Conservation (phyloP, 1,139 yeast genomes). For the Meyerozyma carpophila region DNA sequence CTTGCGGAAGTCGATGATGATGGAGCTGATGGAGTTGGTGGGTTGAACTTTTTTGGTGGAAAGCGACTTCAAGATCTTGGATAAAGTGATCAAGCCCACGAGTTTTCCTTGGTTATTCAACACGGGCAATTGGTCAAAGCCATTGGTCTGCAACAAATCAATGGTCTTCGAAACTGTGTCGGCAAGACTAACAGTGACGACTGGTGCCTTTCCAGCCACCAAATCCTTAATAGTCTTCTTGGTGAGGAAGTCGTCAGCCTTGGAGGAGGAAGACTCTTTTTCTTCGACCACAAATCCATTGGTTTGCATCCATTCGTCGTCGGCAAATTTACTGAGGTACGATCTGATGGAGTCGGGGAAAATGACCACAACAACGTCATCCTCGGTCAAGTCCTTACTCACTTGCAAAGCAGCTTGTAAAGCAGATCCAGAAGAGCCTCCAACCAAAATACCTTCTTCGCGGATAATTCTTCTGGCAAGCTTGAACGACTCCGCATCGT, state of each 20-base stretch:
- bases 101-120: slow-evolving; percentile 55
- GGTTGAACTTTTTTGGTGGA: slow-evolving; percentile 59
- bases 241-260: slow-evolving; percentile 47
- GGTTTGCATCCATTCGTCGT: slow-evolving; percentile 86
- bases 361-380: slow-evolving; percentile 73
- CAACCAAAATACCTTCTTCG: slow-evolving; percentile 84
- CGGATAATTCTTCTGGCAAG: slow-evolving; percentile 78
- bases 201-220: slow-evolving; percentile 65
- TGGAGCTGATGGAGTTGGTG: slow-evolving; percentile 55
- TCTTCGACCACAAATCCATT: slow-evolving; percentile 62
- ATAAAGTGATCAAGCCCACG: slow-evolving; percentile 73
- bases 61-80: slow-evolving; percentile 63
- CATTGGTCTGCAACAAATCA: slow-evolving; percentile 66
- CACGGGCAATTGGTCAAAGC: slow-evolving; percentile 85
- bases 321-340: slow-evolving; percentile 81
- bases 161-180: slow-evolving; percentile 66
- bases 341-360: slow-evolving; percentile 89
- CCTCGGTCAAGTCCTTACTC: slow-evolving; percentile 64
- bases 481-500: slow-evolving; percentile 74
- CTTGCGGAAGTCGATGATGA: slow-evolving; percentile 71
- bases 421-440: slow-evolving; percentile 86
- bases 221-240: slow-evolving; percentile 58
- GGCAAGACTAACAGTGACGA: slow-evolving; percentile 63
- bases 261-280: slow-evolving; percentile 37
- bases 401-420: slow-evolving; percentile 75